Conservation (phyloP, 2,329 filamentous ascomycete genomes). For the Thielaviopsis euricoi region DNA sequence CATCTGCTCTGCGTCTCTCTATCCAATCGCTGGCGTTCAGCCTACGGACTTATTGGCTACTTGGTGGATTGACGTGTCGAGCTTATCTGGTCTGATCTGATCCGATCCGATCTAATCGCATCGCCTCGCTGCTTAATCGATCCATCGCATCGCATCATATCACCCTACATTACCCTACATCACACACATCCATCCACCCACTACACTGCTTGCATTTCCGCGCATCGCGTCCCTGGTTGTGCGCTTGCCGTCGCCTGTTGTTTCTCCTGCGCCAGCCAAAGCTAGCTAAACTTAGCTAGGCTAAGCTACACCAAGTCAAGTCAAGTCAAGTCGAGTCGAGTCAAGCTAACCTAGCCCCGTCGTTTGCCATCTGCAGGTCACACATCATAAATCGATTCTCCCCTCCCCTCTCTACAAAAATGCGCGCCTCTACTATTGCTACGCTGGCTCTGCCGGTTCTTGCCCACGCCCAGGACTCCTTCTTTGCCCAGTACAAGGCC, state of each 20-base stretch:
- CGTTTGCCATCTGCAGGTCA: not conserved
- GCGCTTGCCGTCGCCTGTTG: not conserved
- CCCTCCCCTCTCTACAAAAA: constrained; percentile 17
- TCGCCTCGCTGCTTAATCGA: not conserved
- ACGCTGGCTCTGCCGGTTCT: constrained; percentile 40
- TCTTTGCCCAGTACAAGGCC: constrained; percentile 40
- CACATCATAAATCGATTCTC: not conserved
- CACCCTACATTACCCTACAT: too few relatives aligned
- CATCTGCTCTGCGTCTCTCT: not conserved
- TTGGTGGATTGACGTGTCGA: too few relatives aligned
- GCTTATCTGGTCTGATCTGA: too few relatives aligned
- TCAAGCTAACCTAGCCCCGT: not conserved
- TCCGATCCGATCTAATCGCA: too few relatives aligned
- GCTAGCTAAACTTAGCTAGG: too few relatives aligned
- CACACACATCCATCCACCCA: too few relatives aligned
- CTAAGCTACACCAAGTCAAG: too few relatives aligned
- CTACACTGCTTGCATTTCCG: too few relatives aligned
- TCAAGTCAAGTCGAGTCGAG: too few relatives aligned
- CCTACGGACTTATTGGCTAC: too few relatives aligned
- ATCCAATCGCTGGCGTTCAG: not conserved
- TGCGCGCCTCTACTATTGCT: constrained; percentile 40
- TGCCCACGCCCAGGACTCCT: constrained; percentile 33
- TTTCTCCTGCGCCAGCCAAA: not conserved
- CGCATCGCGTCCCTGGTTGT: not conserved
- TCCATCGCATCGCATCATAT: not conserved